Evolutionary conservation across 495 filamentous ascomycete species (phyloP).

Genomic region (Podospora sp.): DNA sequence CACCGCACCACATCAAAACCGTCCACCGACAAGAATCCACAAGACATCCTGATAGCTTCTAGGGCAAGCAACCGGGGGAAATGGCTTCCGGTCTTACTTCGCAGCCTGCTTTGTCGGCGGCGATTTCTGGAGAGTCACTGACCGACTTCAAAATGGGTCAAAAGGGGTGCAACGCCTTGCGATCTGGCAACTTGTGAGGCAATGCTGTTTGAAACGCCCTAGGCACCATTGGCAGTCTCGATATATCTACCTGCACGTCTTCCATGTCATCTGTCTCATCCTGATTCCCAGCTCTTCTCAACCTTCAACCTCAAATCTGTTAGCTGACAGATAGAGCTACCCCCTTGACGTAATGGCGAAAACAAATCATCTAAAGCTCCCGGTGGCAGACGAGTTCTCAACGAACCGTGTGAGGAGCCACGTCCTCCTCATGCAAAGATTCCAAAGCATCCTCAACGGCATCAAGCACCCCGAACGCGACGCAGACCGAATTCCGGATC

Average conservation of each 20-base stretch:
- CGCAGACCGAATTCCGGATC: background rate
- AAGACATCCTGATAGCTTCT: background rate
- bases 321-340: too few relatives aligned
- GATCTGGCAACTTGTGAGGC: background rate
- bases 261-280: too few relatives aligned
- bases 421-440: slow-evolving; percentile 9
- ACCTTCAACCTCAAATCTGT: too few relatives aligned
- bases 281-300: too few relatives aligned
- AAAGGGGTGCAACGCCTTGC: background rate
- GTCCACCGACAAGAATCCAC: background rate
- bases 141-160: background rate
- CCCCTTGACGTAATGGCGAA: background rate
- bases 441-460: slow-evolving; percentile 2
- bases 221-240: too few relatives aligned
- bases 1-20: background rate
- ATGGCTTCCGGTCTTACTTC: background rate
- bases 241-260: too few relatives aligned
- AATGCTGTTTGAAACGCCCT: too few relatives aligned
- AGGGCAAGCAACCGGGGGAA: background rate
- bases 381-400: background rate
- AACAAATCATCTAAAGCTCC: background rate
- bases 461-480: background rate
- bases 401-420: background rate
- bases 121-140: background rate
- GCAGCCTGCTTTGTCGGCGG: background rate